A percentile compares a stretch with the other conserved stretches of the same genome.
Conservation (phyloP, 2,329 filamentous ascomycete species). For the Sarocladium kiliense region DNA sequence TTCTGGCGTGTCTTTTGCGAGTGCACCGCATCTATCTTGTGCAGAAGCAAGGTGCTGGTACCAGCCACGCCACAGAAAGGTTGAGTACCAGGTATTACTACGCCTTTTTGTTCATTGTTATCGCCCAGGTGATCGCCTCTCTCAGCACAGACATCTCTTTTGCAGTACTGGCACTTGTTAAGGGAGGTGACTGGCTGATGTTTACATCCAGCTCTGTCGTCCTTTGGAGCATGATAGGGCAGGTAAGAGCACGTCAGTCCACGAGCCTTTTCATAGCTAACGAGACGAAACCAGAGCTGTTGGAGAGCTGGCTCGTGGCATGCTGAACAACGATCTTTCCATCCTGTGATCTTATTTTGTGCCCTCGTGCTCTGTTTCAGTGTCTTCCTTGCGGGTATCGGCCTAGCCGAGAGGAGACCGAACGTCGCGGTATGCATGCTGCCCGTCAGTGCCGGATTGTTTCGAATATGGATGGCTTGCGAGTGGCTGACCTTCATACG, state of each 20-base stretch:
- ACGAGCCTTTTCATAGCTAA: background rate
- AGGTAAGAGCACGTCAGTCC: no score
- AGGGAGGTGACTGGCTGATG: background rate
- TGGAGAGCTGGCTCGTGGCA: background rate
- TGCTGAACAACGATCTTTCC: background rate
- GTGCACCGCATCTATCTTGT: background rate
- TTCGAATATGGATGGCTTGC: background rate
- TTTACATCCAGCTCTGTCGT: background rate
- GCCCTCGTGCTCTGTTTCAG: no score
- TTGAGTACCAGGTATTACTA: background rate
- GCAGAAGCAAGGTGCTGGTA: background rate
- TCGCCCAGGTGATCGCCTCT: background rate
- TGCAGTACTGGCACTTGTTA: background rate
- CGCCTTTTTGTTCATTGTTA: background rate
- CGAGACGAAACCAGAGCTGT: background rate
- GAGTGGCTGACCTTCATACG: background rate
- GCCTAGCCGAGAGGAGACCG: background rate
- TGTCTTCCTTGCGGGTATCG: background rate
- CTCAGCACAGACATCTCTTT: constrained; percentile 3
- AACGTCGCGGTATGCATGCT: background rate
- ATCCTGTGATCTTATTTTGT: background rate
- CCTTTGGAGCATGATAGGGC: background rate
- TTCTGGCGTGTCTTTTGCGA: background rate
- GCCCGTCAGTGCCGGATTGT: background rate
- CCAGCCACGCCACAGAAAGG: background rate